Evolutionary conservation across 495 filamentous ascomycete genomes (phyloP), one percentile per base, ranked within the genome.

Genomic region (Hypoxylon cercidicola): DNA sequence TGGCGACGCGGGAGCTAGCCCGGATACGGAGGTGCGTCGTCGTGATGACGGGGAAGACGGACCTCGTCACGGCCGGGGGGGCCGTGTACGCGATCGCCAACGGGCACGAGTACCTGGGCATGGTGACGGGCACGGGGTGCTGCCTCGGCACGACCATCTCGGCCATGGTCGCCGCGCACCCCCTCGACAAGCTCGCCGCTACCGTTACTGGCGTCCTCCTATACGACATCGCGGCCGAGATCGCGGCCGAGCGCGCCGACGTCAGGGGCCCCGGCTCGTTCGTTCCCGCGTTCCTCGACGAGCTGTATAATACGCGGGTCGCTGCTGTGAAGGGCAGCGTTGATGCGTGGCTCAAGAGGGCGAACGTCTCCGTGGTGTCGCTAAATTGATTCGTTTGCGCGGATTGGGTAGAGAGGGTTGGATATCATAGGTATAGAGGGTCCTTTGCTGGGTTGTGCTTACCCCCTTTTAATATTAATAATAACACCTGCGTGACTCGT

Each of bases 71-170:
- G 66, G 90, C 96, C 63, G 93, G 93, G 3, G 69, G 72, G 25
- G 79, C 79, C 8, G 89, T 89, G 0, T 85, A 87, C 62, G 78
- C 84, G 19, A 79, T 97, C 10, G 75, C 80, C 15, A 97, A 97
- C 71, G 94, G 95, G 1, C 89, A 95, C 74, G 76, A 81, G 57
- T 88, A 88, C 41, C 84, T 97, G 0, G 89, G 88, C n/a, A 77
- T 82, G 61, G 89, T 97, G 18, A 97, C 94, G 0, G 95, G 94
- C 51, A 94, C 87, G 51, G 94, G 94, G 1, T 99, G 94, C 71
- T 87, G 88, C 4, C 82, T 99, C 8, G 93, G 93, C 6, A 93
- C 92, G 2, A 84, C 89, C 1, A 85, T 96, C 52, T 90, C 90
- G 7, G 87, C 90, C 20, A 89, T 87, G 68, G 66, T 96, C 21